Evolutionary conservation across 176 grass and related monocot species (phyloP).

Genomic region (Aegilops speltoides): DNA sequence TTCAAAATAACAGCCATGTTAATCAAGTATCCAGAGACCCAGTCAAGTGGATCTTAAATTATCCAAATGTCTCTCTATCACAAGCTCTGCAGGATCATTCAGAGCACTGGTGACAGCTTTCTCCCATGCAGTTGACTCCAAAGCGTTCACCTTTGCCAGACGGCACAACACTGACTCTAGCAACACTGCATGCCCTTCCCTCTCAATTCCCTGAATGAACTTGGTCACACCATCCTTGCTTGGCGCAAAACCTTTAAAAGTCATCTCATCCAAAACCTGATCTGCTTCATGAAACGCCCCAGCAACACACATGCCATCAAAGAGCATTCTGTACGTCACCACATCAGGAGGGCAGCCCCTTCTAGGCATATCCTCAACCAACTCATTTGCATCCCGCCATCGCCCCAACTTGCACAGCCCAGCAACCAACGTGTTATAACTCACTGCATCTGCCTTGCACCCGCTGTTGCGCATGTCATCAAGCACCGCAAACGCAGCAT

Average conservation of each 20-base stretch:
- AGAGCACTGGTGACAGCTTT: constrained; percentile 18
- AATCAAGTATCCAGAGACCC: background rate
- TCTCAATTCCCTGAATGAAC: constrained; percentile 49
- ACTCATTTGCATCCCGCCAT: constrained; percentile 47
- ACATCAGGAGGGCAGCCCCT: constrained; percentile 54
- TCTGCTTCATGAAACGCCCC: constrained; percentile 39
- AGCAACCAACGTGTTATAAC: constrained; percentile 54
- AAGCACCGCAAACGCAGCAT: constrained; percentile 51
- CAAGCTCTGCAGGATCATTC: background rate
- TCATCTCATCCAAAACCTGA: constrained; percentile 63
- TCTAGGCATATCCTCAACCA: constrained; percentile 64
- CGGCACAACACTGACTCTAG: constrained; percentile 30
- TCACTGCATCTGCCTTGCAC: constrained; percentile 48
- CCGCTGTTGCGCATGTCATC: constrained; percentile 57
- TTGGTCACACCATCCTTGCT: constrained; percentile 31
- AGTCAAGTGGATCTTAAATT: constrained; percentile 5
- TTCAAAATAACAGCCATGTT: background rate
- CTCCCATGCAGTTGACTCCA: constrained; percentile 52
- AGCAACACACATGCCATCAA: constrained; percentile 54
- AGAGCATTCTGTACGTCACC: constrained; percentile 57
- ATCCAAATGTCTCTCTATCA: constrained; percentile 10
- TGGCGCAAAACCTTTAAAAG: constrained; percentile 57
- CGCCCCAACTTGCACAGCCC: constrained; percentile 48
- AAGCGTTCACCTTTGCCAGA: background rate
- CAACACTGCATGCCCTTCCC: constrained; percentile 27